Evolutionary conservation across 73 alveolate genomes (phyloP).

Genomic region (Tetrahymena malaccensis): DNA sequence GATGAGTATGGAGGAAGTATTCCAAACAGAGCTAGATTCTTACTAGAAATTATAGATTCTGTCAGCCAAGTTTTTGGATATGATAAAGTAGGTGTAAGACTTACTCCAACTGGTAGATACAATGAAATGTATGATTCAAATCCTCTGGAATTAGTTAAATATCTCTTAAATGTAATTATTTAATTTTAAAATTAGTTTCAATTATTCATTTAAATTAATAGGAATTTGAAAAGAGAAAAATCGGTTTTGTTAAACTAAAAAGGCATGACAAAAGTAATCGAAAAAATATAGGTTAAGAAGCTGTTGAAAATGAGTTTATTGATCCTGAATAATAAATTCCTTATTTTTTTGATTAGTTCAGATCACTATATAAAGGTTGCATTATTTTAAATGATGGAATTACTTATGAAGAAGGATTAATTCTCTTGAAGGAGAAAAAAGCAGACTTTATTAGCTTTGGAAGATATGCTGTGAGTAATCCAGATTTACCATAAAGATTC

Average conservation of each 20-base stretch:
- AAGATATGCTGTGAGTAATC: not conserved
- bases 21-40: conserved; percentile 69
- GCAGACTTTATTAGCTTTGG: conserved; percentile 20
- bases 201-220: no score
- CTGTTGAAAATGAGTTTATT: not conserved
- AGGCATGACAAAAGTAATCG: not conserved
- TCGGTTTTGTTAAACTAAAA: conserved; percentile 19
- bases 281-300: not conserved
- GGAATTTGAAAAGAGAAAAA: not conserved
- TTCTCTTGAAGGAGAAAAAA: not conserved
- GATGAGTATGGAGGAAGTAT: conserved; percentile 84
- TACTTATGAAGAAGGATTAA: not conserved
- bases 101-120: conserved; percentile 36
- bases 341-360: not conserved
- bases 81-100: conserved; percentile 42
- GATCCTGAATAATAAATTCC: not conserved
- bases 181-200: no score
- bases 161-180: not conserved
- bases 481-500: conserved; percentile 17
- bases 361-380: conserved; percentile 1
- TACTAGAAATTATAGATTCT: conserved; percentile 55
- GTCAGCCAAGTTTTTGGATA: conserved; percentile 21
- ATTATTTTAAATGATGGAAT: conserved; percentile 9
- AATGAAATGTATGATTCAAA: conserved; percentile 44
- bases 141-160: conserved; percentile 25